Evolutionary conservation across 345 rosid genomes (phyloP), one percentile per base, ranked within the genome.

Genomic region (Euphorbia pulcherrima): DNA sequence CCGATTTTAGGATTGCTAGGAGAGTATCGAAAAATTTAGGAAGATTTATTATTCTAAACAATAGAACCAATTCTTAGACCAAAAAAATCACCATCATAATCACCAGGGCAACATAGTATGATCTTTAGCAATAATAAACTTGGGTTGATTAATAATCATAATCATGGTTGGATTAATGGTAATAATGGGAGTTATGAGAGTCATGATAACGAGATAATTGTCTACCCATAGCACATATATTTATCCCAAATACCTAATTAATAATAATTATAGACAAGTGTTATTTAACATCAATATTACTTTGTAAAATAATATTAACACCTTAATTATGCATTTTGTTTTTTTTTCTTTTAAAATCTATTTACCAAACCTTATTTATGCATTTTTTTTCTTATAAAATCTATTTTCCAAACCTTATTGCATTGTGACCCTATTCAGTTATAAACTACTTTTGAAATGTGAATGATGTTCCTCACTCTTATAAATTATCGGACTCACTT

Each of bases 1-100:
- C 96, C 91, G 0, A 78, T 91, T 8, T 80, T 76, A 23, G 97
- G 97, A 0, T 71, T 89, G 0, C 84, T 80, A 1, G 93, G 89
- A 20, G 92, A 90, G 74, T 88, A 79, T 58, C 76, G 67, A 26
- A 86, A 76, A 67, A 4, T 86, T 0, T 71, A 68, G 4, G 86
- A 79, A 60, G 39, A 37, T 74, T 39, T 86, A 69, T 62, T 88
- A 68, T 74, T 72, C 65, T 33, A 76, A 70, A 33, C 50, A 10
- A n/a, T 69, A 47, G 44, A 23, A 16, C 66, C 64, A 27, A 52
- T 39, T 37, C 51, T 64, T 65, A 17, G 70, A 58, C 48, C 62
- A 53, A 1, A 8, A 53, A 5, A 10, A 53, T 21, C 78, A 55
- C n/a, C n/a, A n/a, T n/a, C n/a, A n/a, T n/a, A n/a, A n/a, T n/a